Conservation (phyloP, 2,329 filamentous ascomycete species). For the Phyllachora maydis region DNA sequence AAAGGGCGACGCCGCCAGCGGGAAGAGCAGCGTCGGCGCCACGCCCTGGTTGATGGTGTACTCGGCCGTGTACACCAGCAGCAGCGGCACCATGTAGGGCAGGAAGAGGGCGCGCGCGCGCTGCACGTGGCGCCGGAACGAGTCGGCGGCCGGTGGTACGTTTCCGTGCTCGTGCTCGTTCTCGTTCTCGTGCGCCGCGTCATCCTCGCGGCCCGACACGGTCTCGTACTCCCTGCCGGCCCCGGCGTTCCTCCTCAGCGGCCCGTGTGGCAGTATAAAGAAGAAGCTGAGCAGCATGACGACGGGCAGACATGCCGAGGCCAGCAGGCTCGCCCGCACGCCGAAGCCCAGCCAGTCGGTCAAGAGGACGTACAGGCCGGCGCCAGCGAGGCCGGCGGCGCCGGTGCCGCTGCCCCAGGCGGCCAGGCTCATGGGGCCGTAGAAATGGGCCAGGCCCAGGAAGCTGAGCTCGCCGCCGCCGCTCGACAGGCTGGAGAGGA, state of each 20-base stretch:
- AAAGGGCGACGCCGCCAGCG: constrained; percentile 58
- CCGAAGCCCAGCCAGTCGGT: constrained; percentile 63
- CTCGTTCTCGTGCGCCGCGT: constrained; percentile 11
- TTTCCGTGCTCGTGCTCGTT: too few relatives aligned
- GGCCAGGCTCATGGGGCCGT: constrained; percentile 69
- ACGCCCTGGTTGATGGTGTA: constrained; percentile 97
- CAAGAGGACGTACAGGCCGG: constrained; percentile 69
- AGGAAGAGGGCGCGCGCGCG: constrained; percentile 53
- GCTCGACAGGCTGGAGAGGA: constrained; percentile 66
- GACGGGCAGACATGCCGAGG: constrained; percentile 58
- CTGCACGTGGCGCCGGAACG: constrained; percentile 32
- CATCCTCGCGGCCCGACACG: constrained; percentile 13
- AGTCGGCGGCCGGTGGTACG: constrained; percentile 16
- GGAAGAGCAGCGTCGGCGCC: constrained; percentile 74
- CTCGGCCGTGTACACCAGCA: constrained; percentile 87
- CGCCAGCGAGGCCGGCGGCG: constrained; percentile 69
- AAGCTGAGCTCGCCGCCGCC: constrained; percentile 85
- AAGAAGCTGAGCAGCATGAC: constrained; percentile 84
- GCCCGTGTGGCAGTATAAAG: constrained; percentile 48
- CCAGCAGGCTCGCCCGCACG: constrained; percentile 53
- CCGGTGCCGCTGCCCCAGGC: constrained; percentile 89
- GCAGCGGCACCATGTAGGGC: constrained; percentile 69
- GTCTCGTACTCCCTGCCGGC: constrained; percentile 16
- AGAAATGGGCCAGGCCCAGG: constrained; percentile 79
- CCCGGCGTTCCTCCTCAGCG: constrained; percentile 33